Conservation (phyloP, 73 alveolate species). For the Stentor roeselii region DNA sequence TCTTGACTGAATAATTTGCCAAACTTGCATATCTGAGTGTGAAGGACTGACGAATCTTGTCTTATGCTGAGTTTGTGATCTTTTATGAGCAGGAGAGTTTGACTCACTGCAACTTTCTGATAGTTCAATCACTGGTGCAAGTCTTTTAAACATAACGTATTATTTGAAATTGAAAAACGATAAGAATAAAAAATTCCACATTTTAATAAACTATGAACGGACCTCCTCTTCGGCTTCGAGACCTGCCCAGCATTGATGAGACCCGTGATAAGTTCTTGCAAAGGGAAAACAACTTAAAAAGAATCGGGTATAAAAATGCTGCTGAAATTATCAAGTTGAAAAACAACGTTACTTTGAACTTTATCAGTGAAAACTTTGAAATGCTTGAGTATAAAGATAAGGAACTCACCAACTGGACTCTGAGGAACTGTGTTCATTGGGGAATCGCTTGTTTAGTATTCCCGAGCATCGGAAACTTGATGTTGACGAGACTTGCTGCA, state of each 20-base stretch:
- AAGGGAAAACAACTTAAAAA: not conserved
- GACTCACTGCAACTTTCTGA: too few species aligned
- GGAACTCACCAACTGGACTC: not conserved
- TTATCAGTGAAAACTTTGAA: not conserved
- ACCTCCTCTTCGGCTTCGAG: not conserved
- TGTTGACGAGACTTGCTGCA: not conserved
- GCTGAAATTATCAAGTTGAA: not conserved
- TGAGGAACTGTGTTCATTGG: not conserved
- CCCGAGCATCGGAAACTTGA: not conserved
- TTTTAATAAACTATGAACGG: not conserved
- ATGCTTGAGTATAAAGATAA: not conserved
- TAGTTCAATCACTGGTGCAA: too few species aligned
- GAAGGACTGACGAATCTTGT: too few species aligned
- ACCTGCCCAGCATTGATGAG: not conserved
- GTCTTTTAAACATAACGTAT: too few species aligned
- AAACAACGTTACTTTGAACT: not conserved
- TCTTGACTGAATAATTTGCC: too few species aligned
- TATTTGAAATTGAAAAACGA: too few species aligned
- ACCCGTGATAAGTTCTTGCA: not conserved
- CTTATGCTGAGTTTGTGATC: too few species aligned
- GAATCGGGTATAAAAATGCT: not conserved
- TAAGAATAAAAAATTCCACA: too few species aligned
- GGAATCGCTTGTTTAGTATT: not conserved
- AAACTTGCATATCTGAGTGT: too few species aligned
- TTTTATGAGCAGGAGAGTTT: too few species aligned